These are phyloP conservation scores for Fusarium gaditjirri DNA, from an alignment of 2,329 filamentous ascomycete species.

Conservation along the genomic window DNA sequence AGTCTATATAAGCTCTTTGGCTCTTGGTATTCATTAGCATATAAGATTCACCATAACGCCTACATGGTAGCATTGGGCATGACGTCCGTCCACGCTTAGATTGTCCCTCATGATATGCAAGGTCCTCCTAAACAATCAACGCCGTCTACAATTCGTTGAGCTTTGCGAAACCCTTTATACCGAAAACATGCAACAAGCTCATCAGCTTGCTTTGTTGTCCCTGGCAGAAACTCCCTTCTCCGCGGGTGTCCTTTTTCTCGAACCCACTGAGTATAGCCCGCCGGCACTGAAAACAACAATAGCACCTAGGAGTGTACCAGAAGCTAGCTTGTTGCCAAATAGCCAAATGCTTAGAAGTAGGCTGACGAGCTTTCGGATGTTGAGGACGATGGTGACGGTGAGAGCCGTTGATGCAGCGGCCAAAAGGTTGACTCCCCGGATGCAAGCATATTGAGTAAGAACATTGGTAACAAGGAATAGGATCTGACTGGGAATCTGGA, in stretches of 20 bases:
- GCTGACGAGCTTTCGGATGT: constrained; percentile 93
- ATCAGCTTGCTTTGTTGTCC: constrained; percentile 35
- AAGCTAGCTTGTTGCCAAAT: constrained; percentile 85
- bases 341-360: constrained; percentile 91
- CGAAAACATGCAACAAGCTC: not conserved
- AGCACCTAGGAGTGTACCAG: constrained; percentile 83
- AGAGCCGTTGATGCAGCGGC: constrained; percentile 89
- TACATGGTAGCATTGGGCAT: not conserved
- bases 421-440: constrained; percentile 94
- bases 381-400: constrained; percentile 95
- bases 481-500: constrained; percentile 72
- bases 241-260: constrained; percentile 43
- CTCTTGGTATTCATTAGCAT: not conserved
- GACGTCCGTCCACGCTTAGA: not conserved
- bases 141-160: constrained; percentile 16
- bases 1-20: not conserved
- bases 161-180: not conserved
- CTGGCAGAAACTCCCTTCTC: constrained; percentile 8
- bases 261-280: constrained; percentile 88
- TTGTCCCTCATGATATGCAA: not conserved
- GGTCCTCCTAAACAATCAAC: not conserved
- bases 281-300: constrained; percentile 89
- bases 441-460: constrained; percentile 92
- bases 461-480: constrained; percentile 80
- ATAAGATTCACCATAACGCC: not conserved